Base-by-base conservation (phyloP, 139 green algal species). In the Gonium pectorale region DNA sequence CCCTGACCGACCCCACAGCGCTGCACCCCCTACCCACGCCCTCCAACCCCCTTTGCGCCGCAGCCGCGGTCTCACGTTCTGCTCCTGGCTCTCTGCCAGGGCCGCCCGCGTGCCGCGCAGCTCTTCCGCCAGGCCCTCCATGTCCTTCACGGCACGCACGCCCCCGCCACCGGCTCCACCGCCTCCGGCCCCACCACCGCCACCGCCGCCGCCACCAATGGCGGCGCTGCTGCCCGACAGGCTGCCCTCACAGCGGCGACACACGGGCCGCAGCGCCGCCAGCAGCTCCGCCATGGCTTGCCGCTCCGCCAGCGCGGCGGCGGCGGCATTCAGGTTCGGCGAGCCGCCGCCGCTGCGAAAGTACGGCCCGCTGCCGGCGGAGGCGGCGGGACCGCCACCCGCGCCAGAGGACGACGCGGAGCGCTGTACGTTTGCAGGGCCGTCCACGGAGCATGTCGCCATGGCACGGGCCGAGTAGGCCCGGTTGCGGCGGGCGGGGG, bases 241-340 rank as follows among this genome's bases (percentile, higher is more conserved):
- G 41, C 38, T 4, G 40, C 67, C 67, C 40, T 67, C 33, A 31
- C 70, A 60, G 70, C 46, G 64, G 33, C 68, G 27, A 15, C 46
- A 60, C 29, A 63, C 46, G 33, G 35, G 51, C 51, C 71, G n/a
- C 35, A 80, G 71, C 8, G 35, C 40, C 33, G 51, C 8, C 21
- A 80, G 33, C 71, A 26, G 22, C 51, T 80, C 51, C 15, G 49
- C 71, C 71, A 67, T 46, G 26, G 51, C 51, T 51, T 80, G 71
- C 6, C 71, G 71, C 71, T 80, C 71, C 71, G 71, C 71, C 19
- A 52, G 51, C 5, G 71, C 71, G 31, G 71, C 71, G 5, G 71
- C 71, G 35, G 71, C 71, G 51, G 71, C 71, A 51, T 80, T 80
- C 7, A 80, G 71, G 71, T 37, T 80, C 33, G 71, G 71, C 33